Evolutionary conservation across 345 rosid genomes (phyloP).

Genomic region (Turritis glabra): DNA sequence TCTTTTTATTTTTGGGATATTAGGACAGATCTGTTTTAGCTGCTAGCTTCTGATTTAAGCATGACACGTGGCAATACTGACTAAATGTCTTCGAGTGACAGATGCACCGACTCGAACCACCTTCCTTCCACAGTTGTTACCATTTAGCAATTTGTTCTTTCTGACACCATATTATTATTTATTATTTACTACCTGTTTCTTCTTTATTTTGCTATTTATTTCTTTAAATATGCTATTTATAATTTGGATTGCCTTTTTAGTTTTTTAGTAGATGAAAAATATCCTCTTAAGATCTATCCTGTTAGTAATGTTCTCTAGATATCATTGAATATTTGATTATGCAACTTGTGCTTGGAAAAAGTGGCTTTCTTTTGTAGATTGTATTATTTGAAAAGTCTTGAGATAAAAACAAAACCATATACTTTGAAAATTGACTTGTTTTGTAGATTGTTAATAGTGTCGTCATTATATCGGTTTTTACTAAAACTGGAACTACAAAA

Average conservation of each 20-base stretch:
- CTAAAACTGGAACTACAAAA: too few species aligned
- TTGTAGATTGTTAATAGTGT: not conserved
- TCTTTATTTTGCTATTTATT: not conserved
- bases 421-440: not conserved
- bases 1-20: too few species aligned
- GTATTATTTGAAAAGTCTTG: not conserved
- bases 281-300: not conserved
- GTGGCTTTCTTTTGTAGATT: not conserved
- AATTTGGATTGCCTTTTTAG: not conserved
- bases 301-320: not conserved
- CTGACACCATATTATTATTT: constrained; percentile 6
- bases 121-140: constrained; percentile 9
- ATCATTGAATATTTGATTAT: constrained; percentile 13
- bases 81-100: constrained; percentile 7
- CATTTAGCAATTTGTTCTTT: not conserved
- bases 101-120: constrained; percentile 33
- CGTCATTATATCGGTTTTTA: not conserved
- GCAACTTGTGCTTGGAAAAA: constrained; percentile 19
- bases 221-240: not conserved
- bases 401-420: not conserved
- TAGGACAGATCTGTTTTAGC: constrained; percentile 6
- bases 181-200: not conserved
- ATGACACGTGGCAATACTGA: constrained; percentile 23
- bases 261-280: not conserved
- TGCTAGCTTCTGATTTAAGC: constrained; percentile 24